Conservation (phyloP, 2,329 filamentous ascomycete genomes). For the Fusarium acutatum region DNA sequence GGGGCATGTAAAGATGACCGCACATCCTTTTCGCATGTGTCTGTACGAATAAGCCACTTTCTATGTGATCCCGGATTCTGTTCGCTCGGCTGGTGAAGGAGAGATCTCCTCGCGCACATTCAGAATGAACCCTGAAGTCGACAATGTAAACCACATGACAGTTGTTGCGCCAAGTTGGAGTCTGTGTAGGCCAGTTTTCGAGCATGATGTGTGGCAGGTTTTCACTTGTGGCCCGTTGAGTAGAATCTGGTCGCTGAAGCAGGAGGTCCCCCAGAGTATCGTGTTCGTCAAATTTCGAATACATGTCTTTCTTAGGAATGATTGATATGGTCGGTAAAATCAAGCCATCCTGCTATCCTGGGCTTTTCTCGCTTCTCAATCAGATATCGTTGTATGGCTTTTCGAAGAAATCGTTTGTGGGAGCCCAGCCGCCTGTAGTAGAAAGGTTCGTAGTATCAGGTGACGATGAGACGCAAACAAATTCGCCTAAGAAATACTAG, state of each 20-base stretch:
- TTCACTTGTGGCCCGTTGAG: neutral
- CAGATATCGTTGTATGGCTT: neutral
- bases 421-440: neutral
- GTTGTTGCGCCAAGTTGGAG: constrained; percentile 20
- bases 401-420: neutral
- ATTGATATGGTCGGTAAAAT: neutral
- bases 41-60: constrained; percentile 32
- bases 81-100: neutral
- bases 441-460: neutral
- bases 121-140: constrained; percentile 15
- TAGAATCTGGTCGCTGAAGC: neutral
- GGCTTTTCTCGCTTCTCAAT: neutral
- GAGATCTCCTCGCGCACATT: neutral
- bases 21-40: neutral
- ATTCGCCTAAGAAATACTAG: neutral
- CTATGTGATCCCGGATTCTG: neutral
- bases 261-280: too few species aligned
- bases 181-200: neutral
- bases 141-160: constrained; percentile 20
- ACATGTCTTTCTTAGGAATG: neutral
- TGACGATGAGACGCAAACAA: neutral
- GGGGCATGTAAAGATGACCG: constrained; percentile 24
- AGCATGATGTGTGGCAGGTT: neutral
- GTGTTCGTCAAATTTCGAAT: neutral
- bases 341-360: neutral